Evolutionary conservation across 768 basidiomycete genomes (phyloP).

Genomic region (Mycena leptocephala): DNA sequence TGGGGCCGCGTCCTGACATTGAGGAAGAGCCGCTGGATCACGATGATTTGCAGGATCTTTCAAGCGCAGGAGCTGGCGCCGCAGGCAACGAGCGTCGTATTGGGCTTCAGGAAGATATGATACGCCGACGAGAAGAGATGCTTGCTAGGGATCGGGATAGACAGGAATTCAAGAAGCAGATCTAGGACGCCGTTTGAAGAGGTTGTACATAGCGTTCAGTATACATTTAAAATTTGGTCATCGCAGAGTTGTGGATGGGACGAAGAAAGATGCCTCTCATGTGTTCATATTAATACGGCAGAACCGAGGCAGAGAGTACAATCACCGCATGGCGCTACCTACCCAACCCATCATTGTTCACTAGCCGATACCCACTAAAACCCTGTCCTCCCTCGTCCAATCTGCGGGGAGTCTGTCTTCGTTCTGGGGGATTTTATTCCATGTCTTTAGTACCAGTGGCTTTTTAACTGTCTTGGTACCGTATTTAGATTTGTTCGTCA

Average conservation of each 20-base stretch:
- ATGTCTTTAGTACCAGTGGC: neutral
- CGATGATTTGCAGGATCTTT: neutral
- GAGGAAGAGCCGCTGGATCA: neutral
- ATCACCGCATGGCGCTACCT: no score
- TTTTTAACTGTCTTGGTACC: neutral
- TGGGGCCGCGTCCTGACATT: neutral
- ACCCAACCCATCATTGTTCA: no score
- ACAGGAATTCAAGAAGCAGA: slow-evolving; percentile 17
- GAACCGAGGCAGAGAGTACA: neutral
- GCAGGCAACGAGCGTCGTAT: neutral
- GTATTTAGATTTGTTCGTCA: neutral
- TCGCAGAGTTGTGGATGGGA: neutral
- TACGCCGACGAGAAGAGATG: neutral
- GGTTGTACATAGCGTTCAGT: neutral
- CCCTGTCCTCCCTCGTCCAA: no score
- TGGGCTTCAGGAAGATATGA: slow-evolving; percentile 3
- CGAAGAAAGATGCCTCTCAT: neutral
- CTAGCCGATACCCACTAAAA: no score
- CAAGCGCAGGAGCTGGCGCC: neutral
- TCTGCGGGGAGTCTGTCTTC: slow-evolving; percentile 15
- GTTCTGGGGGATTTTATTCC: neutral
- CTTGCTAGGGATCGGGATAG: slow-evolving; percentile 9
- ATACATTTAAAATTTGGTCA: neutral
- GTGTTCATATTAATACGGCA: neutral
- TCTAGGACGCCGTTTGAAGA: neutral